Conservation (phyloP, 2,329 filamentous ascomycete species). For the Domatiomyces globalis region DNA sequence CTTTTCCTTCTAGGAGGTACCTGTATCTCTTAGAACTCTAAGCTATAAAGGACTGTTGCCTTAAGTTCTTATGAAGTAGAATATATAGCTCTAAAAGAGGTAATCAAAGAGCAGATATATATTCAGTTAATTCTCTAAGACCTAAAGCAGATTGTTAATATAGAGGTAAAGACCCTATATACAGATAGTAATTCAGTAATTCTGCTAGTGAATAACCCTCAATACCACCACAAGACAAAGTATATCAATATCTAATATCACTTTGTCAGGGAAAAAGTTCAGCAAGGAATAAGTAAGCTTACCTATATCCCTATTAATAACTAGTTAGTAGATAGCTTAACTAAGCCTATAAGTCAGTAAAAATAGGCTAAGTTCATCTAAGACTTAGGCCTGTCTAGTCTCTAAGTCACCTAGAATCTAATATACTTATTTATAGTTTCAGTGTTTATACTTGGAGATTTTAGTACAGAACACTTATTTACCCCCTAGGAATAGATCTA, state of each 20-base stretch:
- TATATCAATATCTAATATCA: neutral
- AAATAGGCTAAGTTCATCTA: too few relatives aligned
- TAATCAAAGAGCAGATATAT: neutral
- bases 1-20: neutral
- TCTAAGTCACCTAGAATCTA: too few relatives aligned
- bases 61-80: neutral
- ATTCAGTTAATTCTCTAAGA: neutral
- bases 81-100: neutral
- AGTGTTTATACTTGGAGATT: too few relatives aligned
- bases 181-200: neutral
- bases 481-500: too few relatives aligned
- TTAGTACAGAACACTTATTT: too few relatives aligned
- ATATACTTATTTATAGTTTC: too few relatives aligned
- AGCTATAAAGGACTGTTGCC: too few relatives aligned
- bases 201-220: neutral
- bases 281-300: neutral
- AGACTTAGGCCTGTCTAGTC: too few relatives aligned
- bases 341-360: too few relatives aligned
- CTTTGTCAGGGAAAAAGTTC: neutral
- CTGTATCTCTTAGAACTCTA: too few relatives aligned
- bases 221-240: neutral
- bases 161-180: neutral
- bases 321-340: too few relatives aligned
- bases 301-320: neutral
- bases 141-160: neutral